Evolutionary conservation across 495 filamentous ascomycete genomes (phyloP).

Genomic region (Daldinia bambusicola): DNA sequence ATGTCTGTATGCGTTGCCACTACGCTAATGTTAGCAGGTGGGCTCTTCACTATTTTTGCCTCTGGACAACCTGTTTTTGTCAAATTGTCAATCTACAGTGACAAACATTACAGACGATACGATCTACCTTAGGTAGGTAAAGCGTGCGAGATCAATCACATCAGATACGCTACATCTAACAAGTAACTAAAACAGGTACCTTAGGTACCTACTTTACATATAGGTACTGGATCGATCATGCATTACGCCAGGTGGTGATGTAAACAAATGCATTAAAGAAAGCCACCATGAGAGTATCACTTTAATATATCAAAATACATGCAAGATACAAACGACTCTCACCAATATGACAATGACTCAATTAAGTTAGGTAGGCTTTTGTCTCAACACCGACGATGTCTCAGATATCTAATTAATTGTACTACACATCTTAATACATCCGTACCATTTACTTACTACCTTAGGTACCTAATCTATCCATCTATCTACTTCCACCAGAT

Average conservation of each 20-base stretch:
- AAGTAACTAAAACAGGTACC: conserved; percentile 6
- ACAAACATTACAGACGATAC: no score
- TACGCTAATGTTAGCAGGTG: not conserved
- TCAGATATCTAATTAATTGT: no score
- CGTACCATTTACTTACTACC: not conserved
- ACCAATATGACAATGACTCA: not conserved
- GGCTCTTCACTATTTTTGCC: not conserved
- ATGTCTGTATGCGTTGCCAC: no score
- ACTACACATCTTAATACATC: not conserved
- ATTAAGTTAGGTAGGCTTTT: no score
- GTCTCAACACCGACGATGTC: not conserved
- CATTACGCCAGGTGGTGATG: no score
- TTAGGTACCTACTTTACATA: not conserved
- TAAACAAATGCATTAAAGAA: not conserved
- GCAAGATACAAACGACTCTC: not conserved
- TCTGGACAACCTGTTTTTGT: not conserved
- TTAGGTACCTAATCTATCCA: not conserved
- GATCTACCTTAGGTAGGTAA: no score
- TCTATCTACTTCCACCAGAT: conserved; percentile 8
- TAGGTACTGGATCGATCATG: no score
- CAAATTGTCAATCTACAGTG: not conserved
- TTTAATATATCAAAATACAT: not conserved
- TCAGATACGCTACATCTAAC: not conserved
- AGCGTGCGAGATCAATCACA: not conserved
- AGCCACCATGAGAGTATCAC: not conserved